phyloP scores from a whole-genome alignment of 2,329 filamentous ascomycete species.

The Phialemoniopsis sp. region DNA sequence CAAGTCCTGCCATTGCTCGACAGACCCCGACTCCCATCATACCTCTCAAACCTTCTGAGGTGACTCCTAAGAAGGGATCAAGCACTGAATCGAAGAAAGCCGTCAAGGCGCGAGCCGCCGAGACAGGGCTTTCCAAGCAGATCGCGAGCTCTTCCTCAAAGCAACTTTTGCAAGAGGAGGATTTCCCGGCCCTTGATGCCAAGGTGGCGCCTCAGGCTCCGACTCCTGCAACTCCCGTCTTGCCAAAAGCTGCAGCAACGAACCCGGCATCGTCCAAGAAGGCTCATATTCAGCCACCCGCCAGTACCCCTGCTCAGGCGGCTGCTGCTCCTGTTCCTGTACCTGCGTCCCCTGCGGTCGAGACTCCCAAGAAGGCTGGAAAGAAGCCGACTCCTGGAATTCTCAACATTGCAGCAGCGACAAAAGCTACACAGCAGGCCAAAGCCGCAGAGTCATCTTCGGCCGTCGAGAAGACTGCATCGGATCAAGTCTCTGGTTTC shows the following conservation, averaged over 20 bases:
- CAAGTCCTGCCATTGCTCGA: conserved; percentile 7
- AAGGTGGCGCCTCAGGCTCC: conserved; percentile 29
- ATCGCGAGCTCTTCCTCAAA: conserved; percentile 30
- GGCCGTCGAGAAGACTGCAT: conserved; percentile 25
- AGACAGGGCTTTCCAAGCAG: conserved; percentile 42
- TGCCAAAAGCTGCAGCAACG: conserved; percentile 25
- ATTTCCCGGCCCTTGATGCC: conserved; percentile 56
- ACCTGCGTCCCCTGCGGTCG: background rate
- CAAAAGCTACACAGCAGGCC: conserved; percentile 23
- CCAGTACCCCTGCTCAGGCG: conserved; percentile 2
- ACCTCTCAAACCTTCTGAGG: conserved; percentile 7
- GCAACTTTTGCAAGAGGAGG: conserved; percentile 51
- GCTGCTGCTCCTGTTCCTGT: background rate
- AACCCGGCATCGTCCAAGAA: conserved; percentile 14
- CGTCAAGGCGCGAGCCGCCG: conserved; percentile 37
- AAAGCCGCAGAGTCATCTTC: conserved; percentile 24
- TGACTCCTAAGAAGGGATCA: conserved; percentile 13
- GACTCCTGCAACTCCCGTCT: conserved; percentile 22
- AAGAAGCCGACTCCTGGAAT: conserved; percentile 35
- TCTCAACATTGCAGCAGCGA: conserved; percentile 46
- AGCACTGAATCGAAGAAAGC: conserved; percentile 31
- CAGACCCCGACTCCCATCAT: conserved; percentile 23
- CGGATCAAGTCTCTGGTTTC: conserved; percentile 35
- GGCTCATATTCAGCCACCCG: conserved; percentile 11
- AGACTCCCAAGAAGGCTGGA: conserved; percentile 10